Evolutionary conservation across 2,329 filamentous ascomycete species (phyloP).

Genomic region (Cryphonectria nitschkei): DNA sequence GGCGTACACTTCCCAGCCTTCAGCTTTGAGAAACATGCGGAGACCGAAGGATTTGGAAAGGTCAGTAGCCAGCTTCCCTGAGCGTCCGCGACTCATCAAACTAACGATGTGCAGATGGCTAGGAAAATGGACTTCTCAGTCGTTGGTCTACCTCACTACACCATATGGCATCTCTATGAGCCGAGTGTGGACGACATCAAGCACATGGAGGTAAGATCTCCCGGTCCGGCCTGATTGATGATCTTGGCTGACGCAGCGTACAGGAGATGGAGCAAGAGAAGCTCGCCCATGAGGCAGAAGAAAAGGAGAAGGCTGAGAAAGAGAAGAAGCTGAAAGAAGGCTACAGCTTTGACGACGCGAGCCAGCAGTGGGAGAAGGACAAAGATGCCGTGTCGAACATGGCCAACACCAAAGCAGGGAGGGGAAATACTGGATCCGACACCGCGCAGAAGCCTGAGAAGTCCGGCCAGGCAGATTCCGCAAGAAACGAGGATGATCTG

Average conservation of each 20-base stretch:
- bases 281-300: slow-evolving; percentile 77
- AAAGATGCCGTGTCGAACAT: slow-evolving; percentile 66
- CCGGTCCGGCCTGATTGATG: not conserved
- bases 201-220: slow-evolving; percentile 78
- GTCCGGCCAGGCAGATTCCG: slow-evolving; percentile 16
- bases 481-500: slow-evolving; percentile 8
- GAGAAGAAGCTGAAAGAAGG: slow-evolving; percentile 79
- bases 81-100: not conserved
- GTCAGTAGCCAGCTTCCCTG: slow-evolving; percentile 50
- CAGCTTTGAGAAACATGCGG: slow-evolving; percentile 97
- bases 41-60: slow-evolving; percentile 99
- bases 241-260: slow-evolving; percentile 28
- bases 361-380: slow-evolving; percentile 86
- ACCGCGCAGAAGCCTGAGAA: slow-evolving; percentile 23
- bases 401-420: slow-evolving; percentile 57
- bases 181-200: slow-evolving; percentile 96
- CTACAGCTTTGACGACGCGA: slow-evolving; percentile 68
- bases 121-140: slow-evolving; percentile 96
- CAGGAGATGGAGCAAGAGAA: slow-evolving; percentile 93
- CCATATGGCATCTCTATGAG: slow-evolving; percentile 99
- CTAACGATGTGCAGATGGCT: slow-evolving; percentile 72
- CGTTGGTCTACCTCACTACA: slow-evolving; percentile 94
- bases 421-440: slow-evolving; percentile 33
- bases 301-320: slow-evolving; percentile 72
- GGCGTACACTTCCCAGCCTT: slow-evolving; percentile 98